A percentile compares a stretch with the other conserved stretches of the same genome.
phyloP scores from a whole-genome alignment of 441 rosid species.

The Populus hybrid region DNA sequence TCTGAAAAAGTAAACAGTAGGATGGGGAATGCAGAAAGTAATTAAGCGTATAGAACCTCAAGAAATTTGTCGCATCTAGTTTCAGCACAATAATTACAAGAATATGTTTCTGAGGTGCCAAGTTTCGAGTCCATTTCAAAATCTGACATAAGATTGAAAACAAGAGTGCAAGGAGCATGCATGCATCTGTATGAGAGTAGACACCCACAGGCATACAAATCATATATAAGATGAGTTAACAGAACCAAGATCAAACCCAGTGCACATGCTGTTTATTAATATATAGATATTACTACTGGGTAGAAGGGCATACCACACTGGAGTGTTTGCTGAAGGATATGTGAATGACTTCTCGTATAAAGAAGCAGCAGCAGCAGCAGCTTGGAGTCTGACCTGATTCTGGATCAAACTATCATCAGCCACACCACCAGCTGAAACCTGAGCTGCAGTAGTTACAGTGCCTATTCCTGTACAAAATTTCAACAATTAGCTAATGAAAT shows the following conservation, averaged over 20 bases:
- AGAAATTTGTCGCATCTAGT: too few species aligned
- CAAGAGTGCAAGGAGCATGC: too few species aligned
- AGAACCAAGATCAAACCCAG: not conserved
- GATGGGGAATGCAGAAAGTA: too few species aligned
- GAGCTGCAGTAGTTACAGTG: conserved; percentile 39
- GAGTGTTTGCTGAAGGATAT: conserved; percentile 73
- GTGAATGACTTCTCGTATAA: conserved; percentile 78
- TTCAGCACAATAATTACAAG: too few species aligned
- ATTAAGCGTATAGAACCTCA: too few species aligned
- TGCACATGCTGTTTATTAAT: not conserved
- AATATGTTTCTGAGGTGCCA: too few species aligned
- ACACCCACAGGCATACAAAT: too few species aligned
- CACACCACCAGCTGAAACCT: conserved; percentile 39
- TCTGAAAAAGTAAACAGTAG: too few species aligned
- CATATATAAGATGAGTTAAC: not conserved
- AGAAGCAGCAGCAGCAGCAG: conserved; percentile 86
- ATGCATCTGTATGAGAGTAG: too few species aligned
- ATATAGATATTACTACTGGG: not conserved
- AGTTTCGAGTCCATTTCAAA: too few species aligned
- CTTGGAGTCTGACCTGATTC: conserved; percentile 83
- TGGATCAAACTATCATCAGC: conserved; percentile 43
- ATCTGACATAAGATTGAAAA: too few species aligned
- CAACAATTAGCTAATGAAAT: conserved; percentile 3
- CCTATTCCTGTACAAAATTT: conserved; percentile 33
- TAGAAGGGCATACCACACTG: conserved; percentile 56